Base-by-base conservation (phyloP, 495 filamentous ascomycete species). In the Annulohypoxylon bovei region DNA sequence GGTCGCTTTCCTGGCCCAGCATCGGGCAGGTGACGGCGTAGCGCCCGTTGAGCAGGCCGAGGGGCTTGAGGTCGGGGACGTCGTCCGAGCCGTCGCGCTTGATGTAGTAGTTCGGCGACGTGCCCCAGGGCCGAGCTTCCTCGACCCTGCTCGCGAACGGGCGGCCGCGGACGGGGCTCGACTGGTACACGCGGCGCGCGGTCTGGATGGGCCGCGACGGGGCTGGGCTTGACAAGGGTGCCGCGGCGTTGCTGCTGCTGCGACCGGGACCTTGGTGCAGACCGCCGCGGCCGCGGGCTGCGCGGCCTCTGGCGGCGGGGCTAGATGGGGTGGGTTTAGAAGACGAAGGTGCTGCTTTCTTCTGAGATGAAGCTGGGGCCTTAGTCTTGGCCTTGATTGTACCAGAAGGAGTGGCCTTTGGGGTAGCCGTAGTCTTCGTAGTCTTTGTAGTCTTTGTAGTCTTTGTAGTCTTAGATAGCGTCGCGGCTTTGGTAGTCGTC, bases 41-140 rank as follows among this genome's bases (percentile, higher is more conserved):
- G 14, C 77, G 75, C 22, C 84, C 83, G 68, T 82, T 84, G 4
- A 86, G 72, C 12, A 83, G 76, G n/a, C 82, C 81, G 0, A 83
- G 67, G 6, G 71, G 70, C 2, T 55, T 39, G 6, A 72, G 63
- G 11, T 39, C 54, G 14, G n/a, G n/a, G n/a, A 25, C 27, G 44
- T 20, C 57, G 20, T 35, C 59, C n/a, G 35, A 18, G 7, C 44
- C 9, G 0, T 64, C 42, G 14, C 16, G 54, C 77, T 80, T 8
- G 74, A 73, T 18, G 74, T 73, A 8, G 72, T n/a, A n/a, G n/a
- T n/a, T n/a, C n/a, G n/a, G n/a, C n/a, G n/a, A n/a, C n/a, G n/a
- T n/a, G n/a, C n/a, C n/a, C n/a, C n/a, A n/a, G n/a, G n/a, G n/a
- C n/a, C n/a, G n/a, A n/a, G n/a, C n/a, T n/a, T n/a, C n/a, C n/a